These are phyloP conservation scores for Phlebiopsis flavidoalba DNA, from an alignment of 768 basidiomycete species.

Conservation along the genomic window DNA sequence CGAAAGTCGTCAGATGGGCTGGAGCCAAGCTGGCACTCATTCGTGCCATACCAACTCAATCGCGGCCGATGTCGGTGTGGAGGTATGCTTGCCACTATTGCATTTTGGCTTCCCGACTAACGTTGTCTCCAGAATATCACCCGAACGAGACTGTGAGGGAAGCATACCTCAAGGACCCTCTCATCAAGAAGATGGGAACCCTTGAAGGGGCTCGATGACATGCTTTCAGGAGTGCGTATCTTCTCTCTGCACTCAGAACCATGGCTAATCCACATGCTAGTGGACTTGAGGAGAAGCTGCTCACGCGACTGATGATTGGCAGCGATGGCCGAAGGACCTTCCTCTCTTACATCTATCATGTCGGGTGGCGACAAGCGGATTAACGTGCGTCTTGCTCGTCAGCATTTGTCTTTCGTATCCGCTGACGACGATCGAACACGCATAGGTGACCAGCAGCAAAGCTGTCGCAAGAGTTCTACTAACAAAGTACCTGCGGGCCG, in stretches of 20 bases:
- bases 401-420: not conserved
- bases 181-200: slow-evolving; percentile 50
- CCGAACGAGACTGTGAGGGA: slow-evolving; percentile 35
- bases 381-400: slow-evolving; percentile 30
- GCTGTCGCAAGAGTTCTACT: slow-evolving; percentile 51
- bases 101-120: slow-evolving; percentile 41
- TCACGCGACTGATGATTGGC: slow-evolving; percentile 38
- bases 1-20: slow-evolving; percentile 44
- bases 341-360: slow-evolving; percentile 61
- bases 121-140: slow-evolving; percentile 3
- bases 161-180: slow-evolving; percentile 48
- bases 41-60: slow-evolving; percentile 48
- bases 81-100: slow-evolving; percentile 39
- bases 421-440: not conserved
- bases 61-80: slow-evolving; percentile 44
- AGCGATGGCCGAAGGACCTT: slow-evolving; percentile 58
- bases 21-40: slow-evolving; percentile 45
- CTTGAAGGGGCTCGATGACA: slow-evolving; percentile 55
- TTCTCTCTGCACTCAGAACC: not conserved
- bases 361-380: slow-evolving; percentile 66
- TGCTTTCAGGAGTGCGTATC: slow-evolving; percentile 49
- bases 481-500: slow-evolving; percentile 42
- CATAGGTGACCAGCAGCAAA: slow-evolving; percentile 45
- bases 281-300: slow-evolving; percentile 59
- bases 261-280: slow-evolving; percentile 27